Evolutionary conservation across 75 land plant genomes (phyloP).

Genomic region (Pinus albicaulis): DNA sequence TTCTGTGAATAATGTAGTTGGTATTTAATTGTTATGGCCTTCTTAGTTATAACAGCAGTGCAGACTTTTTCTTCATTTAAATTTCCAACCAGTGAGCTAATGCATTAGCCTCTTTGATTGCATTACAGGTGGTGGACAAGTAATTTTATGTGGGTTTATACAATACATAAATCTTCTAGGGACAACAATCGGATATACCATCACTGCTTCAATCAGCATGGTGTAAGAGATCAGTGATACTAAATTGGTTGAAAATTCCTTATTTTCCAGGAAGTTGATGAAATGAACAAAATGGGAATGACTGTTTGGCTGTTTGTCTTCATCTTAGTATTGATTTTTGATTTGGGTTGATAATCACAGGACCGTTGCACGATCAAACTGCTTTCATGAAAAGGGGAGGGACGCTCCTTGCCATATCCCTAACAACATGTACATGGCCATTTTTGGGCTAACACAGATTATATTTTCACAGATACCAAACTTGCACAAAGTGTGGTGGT

Average conservation of each 20-base stretch:
- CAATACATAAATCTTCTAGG: slow-evolving; percentile 69
- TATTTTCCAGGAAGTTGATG: neutral
- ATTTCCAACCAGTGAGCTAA: neutral
- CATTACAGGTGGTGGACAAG: slow-evolving; percentile 45
- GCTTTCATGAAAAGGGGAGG: slow-evolving; percentile 63
- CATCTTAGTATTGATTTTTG: neutral
- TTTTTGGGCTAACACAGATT: slow-evolving; percentile 52
- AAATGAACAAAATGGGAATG: neutral
- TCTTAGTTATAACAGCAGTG: neutral
- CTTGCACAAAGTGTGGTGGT: slow-evolving; percentile 62
- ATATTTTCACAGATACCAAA: slow-evolving; percentile 69
- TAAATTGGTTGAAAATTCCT: neutral
- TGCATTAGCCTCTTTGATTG: neutral
- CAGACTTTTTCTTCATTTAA: neutral
- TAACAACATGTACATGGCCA: slow-evolving; percentile 43
- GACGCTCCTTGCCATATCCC: slow-evolving; percentile 33
- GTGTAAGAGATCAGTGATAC: slow-evolving; percentile 39
- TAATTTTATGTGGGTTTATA: slow-evolving; percentile 52
- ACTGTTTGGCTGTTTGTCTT: neutral
- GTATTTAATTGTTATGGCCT: too few species aligned
- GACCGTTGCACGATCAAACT: slow-evolving; percentile 56
- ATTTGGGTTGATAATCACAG: slow-evolving; percentile 12
- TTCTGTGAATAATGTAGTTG: too few species aligned
- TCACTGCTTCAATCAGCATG: slow-evolving; percentile 78
- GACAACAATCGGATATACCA: slow-evolving; percentile 65